These are phyloP conservation scores for Schizophyllum commune DNA, from an alignment of 1,284 basidiomycete genomes.

Conservation along the genomic window DNA sequence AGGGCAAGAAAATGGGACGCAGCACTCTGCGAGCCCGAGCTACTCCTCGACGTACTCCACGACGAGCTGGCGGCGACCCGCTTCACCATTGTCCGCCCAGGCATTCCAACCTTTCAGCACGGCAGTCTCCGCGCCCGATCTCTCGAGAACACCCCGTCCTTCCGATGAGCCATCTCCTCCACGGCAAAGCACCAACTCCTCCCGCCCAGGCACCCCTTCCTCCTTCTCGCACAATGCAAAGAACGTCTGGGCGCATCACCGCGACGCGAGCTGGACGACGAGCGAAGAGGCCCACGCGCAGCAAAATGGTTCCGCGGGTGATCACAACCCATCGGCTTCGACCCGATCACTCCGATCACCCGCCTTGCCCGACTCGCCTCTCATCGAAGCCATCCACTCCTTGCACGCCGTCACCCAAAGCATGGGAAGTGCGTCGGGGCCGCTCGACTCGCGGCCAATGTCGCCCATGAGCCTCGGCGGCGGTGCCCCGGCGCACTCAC, in stretches of 20 bases:
- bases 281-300: neutral
- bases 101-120: neutral
- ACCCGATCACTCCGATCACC: slow-evolving; percentile 46
- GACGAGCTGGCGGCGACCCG: neutral
- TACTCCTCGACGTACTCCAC: neutral
- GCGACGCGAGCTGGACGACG: neutral
- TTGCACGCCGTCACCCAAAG: slow-evolving; percentile 16
- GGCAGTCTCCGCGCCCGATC: neutral
- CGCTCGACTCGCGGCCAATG: slow-evolving; percentile 33
- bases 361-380: slow-evolving; percentile 50
- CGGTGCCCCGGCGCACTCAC: neutral
- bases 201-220: slow-evolving; percentile 16
- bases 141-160: neutral
- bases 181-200: neutral
- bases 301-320: neutral
- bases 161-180: neutral
- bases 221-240: slow-evolving; percentile 15
- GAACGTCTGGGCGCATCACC: neutral
- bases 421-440: slow-evolving; percentile 18
- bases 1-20: neutral
- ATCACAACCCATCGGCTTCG: slow-evolving; percentile 12
- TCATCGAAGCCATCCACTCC: slow-evolving; percentile 28
- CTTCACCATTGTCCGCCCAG: neutral
- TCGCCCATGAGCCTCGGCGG: slow-evolving; percentile 48
- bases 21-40: neutral